Base-by-base conservation (phyloP, 805 yeast genomes). In the Barnettozyma siamensis region DNA sequence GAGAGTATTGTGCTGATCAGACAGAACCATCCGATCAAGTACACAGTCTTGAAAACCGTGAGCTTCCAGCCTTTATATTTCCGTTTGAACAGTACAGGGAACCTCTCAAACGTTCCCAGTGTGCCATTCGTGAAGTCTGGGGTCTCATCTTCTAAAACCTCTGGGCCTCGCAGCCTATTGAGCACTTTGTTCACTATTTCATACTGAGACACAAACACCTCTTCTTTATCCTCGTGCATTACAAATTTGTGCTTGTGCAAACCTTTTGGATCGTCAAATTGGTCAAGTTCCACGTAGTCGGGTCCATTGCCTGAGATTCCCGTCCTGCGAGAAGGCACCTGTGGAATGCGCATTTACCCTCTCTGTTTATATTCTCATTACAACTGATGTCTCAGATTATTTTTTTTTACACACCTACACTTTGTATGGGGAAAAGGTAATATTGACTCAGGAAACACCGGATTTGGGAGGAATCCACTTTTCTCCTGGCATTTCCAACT, bases 401-500 rank as follows among this genome's bases (percentile, higher is more conserved):
- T 31, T 31, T 31, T 19, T 18, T 31, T 18, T 19, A 13, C 12
- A 21, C 24, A 21, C 9, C 24, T 21, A 21, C 9, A 9, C 9
- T 21, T 21, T 21, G 24, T 21, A 21, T 21, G 9, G 6, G 6
- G 24, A 21, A 33, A 24, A 26, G 7, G 15, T n/a, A 9, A 4
- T 10, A 21, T 21, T 19, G n/a, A n/a, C n/a, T n/a, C n/a, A 39
- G 3, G 42, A 19, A 4, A 28, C n/a, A 8, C 85, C 86, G 1
- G 72, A 73, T 8, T 50, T 50, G 0, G 85, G 81, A 1, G 59
- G 59, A 1, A 57, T 62, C 58, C 80, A 73, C 3, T 64, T 62
- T 1, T 83, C 83, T 12, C 66, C 60, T 1, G 88, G 88, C 76
- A 81, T 77, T 27, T 63, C 57, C 31, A 81, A 54, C 1, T 65